Base-by-base conservation (phyloP, 441 rosid species). In the Cnidoscolus chayamansa region DNA sequence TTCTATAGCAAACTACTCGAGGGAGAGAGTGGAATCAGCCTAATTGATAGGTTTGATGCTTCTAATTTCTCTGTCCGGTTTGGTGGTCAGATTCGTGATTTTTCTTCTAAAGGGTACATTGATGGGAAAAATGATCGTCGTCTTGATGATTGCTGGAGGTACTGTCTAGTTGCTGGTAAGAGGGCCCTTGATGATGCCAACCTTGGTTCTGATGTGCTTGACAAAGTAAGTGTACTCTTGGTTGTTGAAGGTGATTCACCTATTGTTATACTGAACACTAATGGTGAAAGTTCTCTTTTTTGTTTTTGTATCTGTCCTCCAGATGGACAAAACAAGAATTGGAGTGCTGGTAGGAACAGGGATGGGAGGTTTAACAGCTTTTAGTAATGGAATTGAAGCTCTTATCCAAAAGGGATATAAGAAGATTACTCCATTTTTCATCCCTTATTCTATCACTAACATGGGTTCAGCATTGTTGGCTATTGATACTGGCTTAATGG, bases 391-490 rank as follows among this genome's bases (percentile, higher is more conserved):
- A 63, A 86, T 85, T 11, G 89, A 89, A 74, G 63, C 86, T 31
- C 88, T 86, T n/a, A 56, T 86, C 72, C 87, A 66, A 35, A 87
- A 83, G 80, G 94, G 91, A 37, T 80, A 77, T 65, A 84, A 76
- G 82, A 89, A 89, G 76, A 87, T 89, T 9, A 74, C 84, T 43
- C 94, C 94, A 40, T 87, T 89, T 78, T 87, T 87, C 77, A 85
- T 89, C n/a, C 94, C 91, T 47, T 89, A 86, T 56, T 81, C 89
- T 7, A 87, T 89, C 74, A 85, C 91, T 76, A 87, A 89, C 58
- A 87, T 85, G 94, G 92, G 92, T 10, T 85, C 92, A 20, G 90
- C 90, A 54, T 81, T 87, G 76, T 55, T 89, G 50, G 92, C 90
- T 37, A 89, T 87, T 7, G 91, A 89, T 51, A 84, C 89, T 0